Base-by-base conservation (phyloP, 495 filamentous ascomycete genomes). In the Aspergillus homomorphus region DNA sequence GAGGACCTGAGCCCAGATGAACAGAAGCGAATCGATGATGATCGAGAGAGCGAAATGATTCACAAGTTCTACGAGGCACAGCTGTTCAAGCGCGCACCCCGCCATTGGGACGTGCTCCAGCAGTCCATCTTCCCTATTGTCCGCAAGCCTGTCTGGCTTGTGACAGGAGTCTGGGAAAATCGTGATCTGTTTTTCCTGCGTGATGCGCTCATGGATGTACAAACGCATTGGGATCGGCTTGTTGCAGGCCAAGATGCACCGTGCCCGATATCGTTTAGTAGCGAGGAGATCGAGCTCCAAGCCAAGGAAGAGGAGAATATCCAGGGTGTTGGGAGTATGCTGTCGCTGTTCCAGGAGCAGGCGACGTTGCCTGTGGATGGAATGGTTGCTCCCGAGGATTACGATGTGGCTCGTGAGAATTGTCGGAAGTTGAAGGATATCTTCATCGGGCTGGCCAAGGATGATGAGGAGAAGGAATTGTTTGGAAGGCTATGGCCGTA, bases 141-240 rank as follows among this genome's bases (percentile, higher is more conserved):
- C 33, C 51, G 57, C 19, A 71, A 74, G 54, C 72, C 70, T 51
- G 63, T 66, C 45, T 69, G 62, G 66, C 62, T 74, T 2, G 62
- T 70, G 30, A 69, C 21, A 30, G 65, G 67, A 16, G 61, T 54
- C 5, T 76, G 70, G 72, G 62, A 66, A 51, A 68, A 65, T 30
- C 52, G 58, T 7, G 67, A 74, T 66, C 55, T 75, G 0, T 74
- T 77, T 51, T 74, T 69, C 18, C 66, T 75, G 33, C 69, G 73
- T 18, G 30, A 71, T 18, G 56, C 73, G 16, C 63, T 75, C 12
- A 63, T 74, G 20, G 21, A 14, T 7, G 51, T 75, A 2, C 51
- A 50, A 0, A 54, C 53, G 1, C 21, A 65, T 20, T 75, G 71
- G 74, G 18, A 63, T n/a, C 57, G 71, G 15, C 38, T 72, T 54